Percentiles rank a stretch among this genome's conserved stretches.
Evolutionary conservation across 495 filamentous ascomycete genomes (phyloP).

Genomic region (Penicillium canariense): DNA sequence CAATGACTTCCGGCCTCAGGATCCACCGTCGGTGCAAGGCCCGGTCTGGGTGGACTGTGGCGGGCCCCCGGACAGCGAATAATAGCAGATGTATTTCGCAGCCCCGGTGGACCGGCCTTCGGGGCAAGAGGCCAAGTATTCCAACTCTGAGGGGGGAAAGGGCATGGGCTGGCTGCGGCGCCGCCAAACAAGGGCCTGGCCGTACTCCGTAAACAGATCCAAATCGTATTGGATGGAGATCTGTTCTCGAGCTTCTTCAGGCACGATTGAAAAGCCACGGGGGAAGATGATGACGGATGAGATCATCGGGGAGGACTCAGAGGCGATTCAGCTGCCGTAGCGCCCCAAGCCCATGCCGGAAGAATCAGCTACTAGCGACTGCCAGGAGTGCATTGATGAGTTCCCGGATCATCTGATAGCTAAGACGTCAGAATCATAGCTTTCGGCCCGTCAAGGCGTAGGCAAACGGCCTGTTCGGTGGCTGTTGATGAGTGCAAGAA

Average conservation of each 20-base stretch:
- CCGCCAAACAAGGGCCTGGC: background rate
- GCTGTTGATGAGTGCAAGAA: background rate
- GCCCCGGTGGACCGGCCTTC: slow-evolving; percentile 18
- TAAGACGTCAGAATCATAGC: background rate
- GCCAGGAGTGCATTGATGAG: too few relatives aligned
- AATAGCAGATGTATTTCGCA: slow-evolving; percentile 23
- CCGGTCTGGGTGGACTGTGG: background rate
- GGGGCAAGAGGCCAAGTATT: slow-evolving; percentile 1
- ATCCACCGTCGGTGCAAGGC: slow-evolving; percentile 13
- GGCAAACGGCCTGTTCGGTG: background rate
- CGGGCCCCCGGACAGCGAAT: slow-evolving; percentile 18
- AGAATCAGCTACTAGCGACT: too few relatives aligned
- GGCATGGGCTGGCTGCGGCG: too few relatives aligned
- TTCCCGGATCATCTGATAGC: background rate
- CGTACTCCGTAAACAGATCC: background rate
- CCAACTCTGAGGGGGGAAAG: background rate
- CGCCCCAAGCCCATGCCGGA: too few relatives aligned
- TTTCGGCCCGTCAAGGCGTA: background rate
- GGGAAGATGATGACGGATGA: slow-evolving; percentile 21
- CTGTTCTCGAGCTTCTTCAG: background rate
- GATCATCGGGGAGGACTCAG: slow-evolving; percentile 11
- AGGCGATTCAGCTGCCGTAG: background rate
- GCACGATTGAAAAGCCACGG: background rate
- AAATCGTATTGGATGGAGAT: background rate
- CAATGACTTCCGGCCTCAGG: background rate